Percentiles rank a stretch among this genome's conserved stretches.
phyloP scores from a whole-genome alignment of 257 asterid species.

The Fraxinus pennsylvanica region DNA sequence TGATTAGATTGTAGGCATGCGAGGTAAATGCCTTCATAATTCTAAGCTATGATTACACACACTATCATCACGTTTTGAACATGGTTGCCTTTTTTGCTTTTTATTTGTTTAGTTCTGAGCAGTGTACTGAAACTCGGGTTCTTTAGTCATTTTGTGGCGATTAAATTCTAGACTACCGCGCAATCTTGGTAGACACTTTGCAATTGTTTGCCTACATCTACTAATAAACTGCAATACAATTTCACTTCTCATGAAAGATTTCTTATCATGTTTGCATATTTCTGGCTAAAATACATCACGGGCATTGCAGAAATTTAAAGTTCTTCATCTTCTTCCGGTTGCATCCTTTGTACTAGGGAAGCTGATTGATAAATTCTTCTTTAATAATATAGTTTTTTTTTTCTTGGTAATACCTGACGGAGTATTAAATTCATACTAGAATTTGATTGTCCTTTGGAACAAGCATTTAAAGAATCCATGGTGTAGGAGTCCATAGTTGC shows the following conservation, averaged over 20 bases:
- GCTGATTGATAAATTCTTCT: too few species aligned
- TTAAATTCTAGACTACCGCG: neutral
- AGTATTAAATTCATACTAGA: neutral
- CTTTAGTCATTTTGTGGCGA: neutral
- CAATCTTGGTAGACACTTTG: neutral
- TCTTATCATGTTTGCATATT: too few species aligned
- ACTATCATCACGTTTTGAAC: slow-evolving; percentile 34
- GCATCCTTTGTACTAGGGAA: neutral
- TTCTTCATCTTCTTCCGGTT: neutral
- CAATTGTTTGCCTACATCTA: neutral
- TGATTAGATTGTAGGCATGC: slow-evolving; percentile 19
- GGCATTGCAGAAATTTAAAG: neutral
- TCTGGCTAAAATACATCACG: too few species aligned
- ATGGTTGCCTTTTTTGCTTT: slow-evolving; percentile 25
- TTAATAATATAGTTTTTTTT: neutral
- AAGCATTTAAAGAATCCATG: too few species aligned
- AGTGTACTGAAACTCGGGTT: slow-evolving; percentile 8
- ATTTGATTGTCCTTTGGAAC: neutral
- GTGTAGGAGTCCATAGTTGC: too few species aligned
- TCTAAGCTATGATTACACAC: neutral
- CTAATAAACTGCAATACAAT: neutral
- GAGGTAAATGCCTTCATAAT: slow-evolving; percentile 13
- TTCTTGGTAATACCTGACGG: neutral
- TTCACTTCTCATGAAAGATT: too few species aligned
- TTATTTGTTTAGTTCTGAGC: neutral